Conservation (phyloP, 2,329 filamentous ascomycete genomes). For the Colletotrichum musae region DNA sequence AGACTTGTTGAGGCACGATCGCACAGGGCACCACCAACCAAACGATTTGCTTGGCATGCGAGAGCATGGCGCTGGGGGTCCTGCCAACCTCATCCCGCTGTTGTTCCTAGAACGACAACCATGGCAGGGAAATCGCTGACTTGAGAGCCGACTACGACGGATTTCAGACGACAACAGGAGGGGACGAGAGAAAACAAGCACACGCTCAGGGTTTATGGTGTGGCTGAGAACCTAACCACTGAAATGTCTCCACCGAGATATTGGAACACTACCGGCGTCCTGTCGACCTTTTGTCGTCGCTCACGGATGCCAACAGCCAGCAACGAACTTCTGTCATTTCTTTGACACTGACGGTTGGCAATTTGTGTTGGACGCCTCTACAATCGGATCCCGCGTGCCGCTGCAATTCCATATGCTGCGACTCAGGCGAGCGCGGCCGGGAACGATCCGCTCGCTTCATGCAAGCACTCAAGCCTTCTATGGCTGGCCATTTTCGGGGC, state of each 20-base stretch:
- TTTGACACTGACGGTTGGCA: slow-evolving; percentile 9
- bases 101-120: background rate
- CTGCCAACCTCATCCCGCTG: background rate
- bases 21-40: slow-evolving; percentile 13
- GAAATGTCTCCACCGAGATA: background rate
- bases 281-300: too few species aligned
- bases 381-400: slow-evolving; percentile 17
- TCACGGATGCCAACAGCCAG: too few species aligned
- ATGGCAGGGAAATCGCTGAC: slow-evolving; percentile 17
- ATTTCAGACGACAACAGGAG: slow-evolving; percentile 20
- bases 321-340: slow-evolving; percentile 10
- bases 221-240: background rate
- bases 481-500: slow-evolving; percentile 31
- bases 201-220: background rate
- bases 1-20: background rate
- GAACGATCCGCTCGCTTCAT: slow-evolving; percentile 39
- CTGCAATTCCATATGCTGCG: slow-evolving; percentile 21
- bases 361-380: background rate
- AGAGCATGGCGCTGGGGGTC: slow-evolving; percentile 1
- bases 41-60: slow-evolving; percentile 28
- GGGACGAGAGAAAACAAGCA: slow-evolving; percentile 5
- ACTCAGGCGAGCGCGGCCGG: slow-evolving; percentile 36
- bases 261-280: too few species aligned
- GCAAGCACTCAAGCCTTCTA: slow-evolving; percentile 38
- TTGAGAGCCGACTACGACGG: slow-evolving; percentile 9